Percentiles rank a stretch among this genome's conserved stretches.
These are phyloP conservation scores for Talaromyces sp. DNA, from an alignment of 2,329 filamentous ascomycete genomes.

Conservation along the genomic window DNA sequence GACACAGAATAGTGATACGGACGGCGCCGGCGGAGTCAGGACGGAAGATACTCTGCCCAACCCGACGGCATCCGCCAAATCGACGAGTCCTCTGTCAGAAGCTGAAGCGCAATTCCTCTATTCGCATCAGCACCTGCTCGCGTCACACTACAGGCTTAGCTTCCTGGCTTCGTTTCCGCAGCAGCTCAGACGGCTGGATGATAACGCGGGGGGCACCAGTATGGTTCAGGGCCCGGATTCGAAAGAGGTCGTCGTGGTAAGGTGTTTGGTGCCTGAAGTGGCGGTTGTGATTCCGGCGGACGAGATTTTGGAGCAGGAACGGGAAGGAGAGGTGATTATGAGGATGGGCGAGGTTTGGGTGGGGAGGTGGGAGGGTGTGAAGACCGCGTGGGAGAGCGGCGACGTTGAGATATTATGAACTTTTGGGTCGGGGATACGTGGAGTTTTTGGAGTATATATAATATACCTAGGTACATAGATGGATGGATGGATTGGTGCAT, in stretches of 20 bases:
- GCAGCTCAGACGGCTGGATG: conserved; percentile 77
- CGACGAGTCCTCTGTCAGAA: conserved; percentile 60
- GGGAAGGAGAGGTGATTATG: conserved; percentile 39
- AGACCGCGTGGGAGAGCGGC: conserved; percentile 44
- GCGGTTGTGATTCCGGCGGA: conserved; percentile 36
- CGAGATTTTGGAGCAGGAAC: conserved; percentile 29
- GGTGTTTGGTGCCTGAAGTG: conserved; percentile 52
- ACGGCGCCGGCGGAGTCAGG: neutral
- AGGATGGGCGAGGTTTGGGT: conserved; percentile 63
- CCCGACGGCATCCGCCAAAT: neutral
- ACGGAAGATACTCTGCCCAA: conserved; percentile 34
- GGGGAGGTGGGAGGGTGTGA: conserved; percentile 71
- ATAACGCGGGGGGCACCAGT: conserved; percentile 80
- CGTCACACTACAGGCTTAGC: conserved; percentile 77
- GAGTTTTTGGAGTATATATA: conserved; percentile 1
- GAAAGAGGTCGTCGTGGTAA: conserved; percentile 78
- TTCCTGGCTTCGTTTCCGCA: conserved; percentile 81
- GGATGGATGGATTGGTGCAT: neutral
- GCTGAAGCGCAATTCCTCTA: conserved; percentile 79
- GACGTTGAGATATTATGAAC: conserved; percentile 43
- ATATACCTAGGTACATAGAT: neutral
- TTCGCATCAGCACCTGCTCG: conserved; percentile 77
- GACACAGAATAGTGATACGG: conserved; percentile 3
- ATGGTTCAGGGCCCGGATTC: conserved; percentile 89
- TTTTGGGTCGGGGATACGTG: neutral